Conservation (phyloP, 768 basidiomycete species). For the Dacryopinax primogenitus region DNA sequence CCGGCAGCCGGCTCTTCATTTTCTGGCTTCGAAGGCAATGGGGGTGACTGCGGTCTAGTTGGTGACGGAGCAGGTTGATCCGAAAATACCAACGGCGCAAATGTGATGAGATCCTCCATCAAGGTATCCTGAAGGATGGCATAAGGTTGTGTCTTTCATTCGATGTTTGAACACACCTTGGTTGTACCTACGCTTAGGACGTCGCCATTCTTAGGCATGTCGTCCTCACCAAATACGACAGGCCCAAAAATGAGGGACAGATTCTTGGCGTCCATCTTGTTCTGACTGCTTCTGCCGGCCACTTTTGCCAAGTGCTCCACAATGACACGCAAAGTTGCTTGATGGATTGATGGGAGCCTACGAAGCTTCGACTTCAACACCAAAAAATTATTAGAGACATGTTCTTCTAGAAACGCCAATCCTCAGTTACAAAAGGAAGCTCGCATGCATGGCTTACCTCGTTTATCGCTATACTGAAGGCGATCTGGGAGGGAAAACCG, state of each 20-base stretch:
- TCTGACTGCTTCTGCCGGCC: slow-evolving; percentile 49
- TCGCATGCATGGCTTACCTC: slow-evolving; percentile 37
- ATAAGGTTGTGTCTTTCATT: not conserved
- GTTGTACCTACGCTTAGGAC: slow-evolving; percentile 57
- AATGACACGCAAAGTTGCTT: slow-evolving; percentile 65
- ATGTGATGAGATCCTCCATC: slow-evolving; percentile 75
- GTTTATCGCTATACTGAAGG: slow-evolving; percentile 62
- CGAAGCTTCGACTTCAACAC: slow-evolving; percentile 80
- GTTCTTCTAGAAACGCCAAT: slow-evolving; percentile 42
- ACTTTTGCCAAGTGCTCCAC: slow-evolving; percentile 74
- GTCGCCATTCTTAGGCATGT: slow-evolving; percentile 65
- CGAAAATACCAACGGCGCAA: slow-evolving; percentile 56
- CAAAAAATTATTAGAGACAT: slow-evolving; percentile 54
- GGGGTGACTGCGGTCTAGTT: slow-evolving; percentile 62
- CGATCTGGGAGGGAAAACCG: slow-evolving; percentile 67
- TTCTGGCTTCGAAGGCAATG: slow-evolving; percentile 50
- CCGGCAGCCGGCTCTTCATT: slow-evolving; percentile 52
- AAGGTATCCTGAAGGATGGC: slow-evolving; percentile 42
- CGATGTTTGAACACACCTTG: slow-evolving; percentile 41
- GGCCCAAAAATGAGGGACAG: slow-evolving; percentile 80
- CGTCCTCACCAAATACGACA: slow-evolving; percentile 86
- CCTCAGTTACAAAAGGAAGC: not conserved
- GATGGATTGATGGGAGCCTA: slow-evolving; percentile 68
- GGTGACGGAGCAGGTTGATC: slow-evolving; percentile 30
- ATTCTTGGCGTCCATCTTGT: slow-evolving; percentile 92